A percentile compares a stretch with the other conserved stretches of the same genome.
phyloP scores from a whole-genome alignment of 805 yeast genomes.

The Saturnispora dispora region DNA sequence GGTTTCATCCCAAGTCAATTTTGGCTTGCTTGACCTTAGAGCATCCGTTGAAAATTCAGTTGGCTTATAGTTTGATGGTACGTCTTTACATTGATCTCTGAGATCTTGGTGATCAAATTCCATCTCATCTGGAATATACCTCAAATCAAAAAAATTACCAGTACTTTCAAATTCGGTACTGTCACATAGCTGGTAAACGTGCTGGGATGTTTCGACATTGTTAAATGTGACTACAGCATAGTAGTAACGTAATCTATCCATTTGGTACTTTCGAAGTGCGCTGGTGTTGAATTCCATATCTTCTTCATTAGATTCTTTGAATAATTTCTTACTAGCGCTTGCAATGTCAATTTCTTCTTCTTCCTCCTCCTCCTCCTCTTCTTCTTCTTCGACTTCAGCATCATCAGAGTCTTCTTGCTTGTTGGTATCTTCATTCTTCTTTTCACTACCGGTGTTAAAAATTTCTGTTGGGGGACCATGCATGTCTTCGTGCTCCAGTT shows the following conservation, averaged over 20 bases:
- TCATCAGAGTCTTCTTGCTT: conserved; percentile 26
- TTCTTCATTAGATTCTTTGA: conserved; percentile 65
- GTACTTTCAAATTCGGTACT: conserved; percentile 95
- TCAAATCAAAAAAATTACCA: conserved; percentile 84
- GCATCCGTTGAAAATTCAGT: conserved; percentile 84
- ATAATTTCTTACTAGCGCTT: conserved; percentile 57
- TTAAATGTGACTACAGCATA: conserved; percentile 89
- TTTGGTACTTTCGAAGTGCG: conserved; percentile 79
- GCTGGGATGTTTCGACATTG: conserved; percentile 56
- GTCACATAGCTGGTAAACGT: conserved; percentile 80
- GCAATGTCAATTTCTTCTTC: conserved; percentile 31
- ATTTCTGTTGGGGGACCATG: conserved; percentile 91
- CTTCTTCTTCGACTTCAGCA: conserved; percentile 33
- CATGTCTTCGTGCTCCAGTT: conserved; percentile 78
- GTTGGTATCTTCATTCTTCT: neutral
- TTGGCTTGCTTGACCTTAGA: conserved; percentile 90
- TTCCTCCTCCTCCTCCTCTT: conserved; percentile 38
- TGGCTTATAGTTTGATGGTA: conserved; percentile 78
- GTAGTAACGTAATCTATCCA: conserved; percentile 85
- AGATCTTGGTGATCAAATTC: conserved; percentile 64
- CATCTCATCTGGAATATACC: conserved; percentile 92
- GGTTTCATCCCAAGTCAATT: conserved; percentile 97
- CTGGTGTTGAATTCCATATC: conserved; percentile 70
- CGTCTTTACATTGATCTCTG: conserved; percentile 58
- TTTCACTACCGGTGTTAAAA: conserved; percentile 34